Base-by-base conservation (phyloP, 345 rosid species). In the Angophora floribunda region DNA sequence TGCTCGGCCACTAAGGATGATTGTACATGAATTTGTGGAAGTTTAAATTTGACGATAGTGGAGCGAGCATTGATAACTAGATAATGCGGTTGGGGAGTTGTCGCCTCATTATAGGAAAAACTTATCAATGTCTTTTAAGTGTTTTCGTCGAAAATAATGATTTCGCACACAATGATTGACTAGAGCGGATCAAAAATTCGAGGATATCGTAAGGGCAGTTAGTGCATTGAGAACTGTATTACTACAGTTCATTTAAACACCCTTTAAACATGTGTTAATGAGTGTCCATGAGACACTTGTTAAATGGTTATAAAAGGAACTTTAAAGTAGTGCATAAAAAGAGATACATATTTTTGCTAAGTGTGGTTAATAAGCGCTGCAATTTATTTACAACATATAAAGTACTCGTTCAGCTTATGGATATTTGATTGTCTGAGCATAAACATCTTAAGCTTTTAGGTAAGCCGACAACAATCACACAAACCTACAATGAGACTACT, bases 321-420 rank as follows among this genome's bases (percentile, higher is more conserved):
- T 63, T 2, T 63, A n/a, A 15, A 6, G 14, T 63, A 13, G 1
- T n/a, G 75, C 36, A 63, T 63, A 63, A n/a, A 28, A 11, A n/a
- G 17, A 63, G 19, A n/a, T n/a, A n/a, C 1, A n/a, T 63, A 63
- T 14, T 63, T 9, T 0, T n/a, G 0, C 36, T 14, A n/a, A 63
- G 19, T n/a, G 41, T 63, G 15, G 75, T 63, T 63, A 63, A 63
- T 63, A 63, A 14, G 19, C 16, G 75, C 15, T 1, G 4, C 6
- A n/a, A n/a, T 63, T 19, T 63, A n/a, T 63, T 0, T 63, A 14
- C 16, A n/a, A 63, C 16, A 63, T 7, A 13, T 63, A 63, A 63
- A 63, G 32, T 14, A 63, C 36, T 63, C 41, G 14, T 63, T n/a
- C 16, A 17, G 75, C 9, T 63, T 19, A 30, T 36, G 4, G 13